Conservation (phyloP, 805 yeast genomes). For the Pichia sporocuriosa region DNA sequence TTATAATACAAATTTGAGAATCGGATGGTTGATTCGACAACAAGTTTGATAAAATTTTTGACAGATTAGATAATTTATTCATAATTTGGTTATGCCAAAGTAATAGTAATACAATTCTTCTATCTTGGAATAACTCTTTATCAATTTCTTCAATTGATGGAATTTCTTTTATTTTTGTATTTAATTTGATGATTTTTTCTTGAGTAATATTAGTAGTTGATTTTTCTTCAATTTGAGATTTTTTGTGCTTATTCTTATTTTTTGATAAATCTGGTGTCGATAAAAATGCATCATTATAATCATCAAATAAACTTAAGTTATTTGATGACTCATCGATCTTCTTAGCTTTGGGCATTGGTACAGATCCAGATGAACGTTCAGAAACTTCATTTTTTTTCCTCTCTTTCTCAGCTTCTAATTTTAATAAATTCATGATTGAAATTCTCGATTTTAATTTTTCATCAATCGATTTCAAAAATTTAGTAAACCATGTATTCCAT, state of each 20-base stretch:
- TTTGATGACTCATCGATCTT: too few relatives aligned
- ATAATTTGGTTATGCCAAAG: constrained; percentile 28
- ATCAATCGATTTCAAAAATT: constrained; percentile 8
- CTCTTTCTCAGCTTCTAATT: not conserved
- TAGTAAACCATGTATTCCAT: constrained; percentile 26
- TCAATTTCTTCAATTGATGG: constrained; percentile 17
- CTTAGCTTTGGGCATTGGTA: not conserved
- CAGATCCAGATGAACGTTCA: not conserved
- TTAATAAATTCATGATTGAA: not conserved
- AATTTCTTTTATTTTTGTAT: constrained; percentile 10
- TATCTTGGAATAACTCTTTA: constrained; percentile 24
- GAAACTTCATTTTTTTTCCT: not conserved
- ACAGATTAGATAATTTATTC: constrained; percentile 24
- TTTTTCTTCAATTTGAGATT: not conserved
- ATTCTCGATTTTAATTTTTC: too few relatives aligned
- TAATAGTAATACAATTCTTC: constrained; percentile 22
- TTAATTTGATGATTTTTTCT: not conserved
- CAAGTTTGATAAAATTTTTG: constrained; percentile 15
- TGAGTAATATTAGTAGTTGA: not conserved
- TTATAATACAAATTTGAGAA: constrained; percentile 22
- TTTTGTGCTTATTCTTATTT: not conserved
- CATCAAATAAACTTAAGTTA: not conserved
- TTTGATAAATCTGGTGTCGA: too few relatives aligned
- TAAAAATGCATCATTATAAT: not conserved
- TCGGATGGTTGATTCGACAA: constrained; percentile 8